Evolutionary conservation across 1,284 basidiomycete species (phyloP).

Genomic region (Leucoagaricus sp.): DNA sequence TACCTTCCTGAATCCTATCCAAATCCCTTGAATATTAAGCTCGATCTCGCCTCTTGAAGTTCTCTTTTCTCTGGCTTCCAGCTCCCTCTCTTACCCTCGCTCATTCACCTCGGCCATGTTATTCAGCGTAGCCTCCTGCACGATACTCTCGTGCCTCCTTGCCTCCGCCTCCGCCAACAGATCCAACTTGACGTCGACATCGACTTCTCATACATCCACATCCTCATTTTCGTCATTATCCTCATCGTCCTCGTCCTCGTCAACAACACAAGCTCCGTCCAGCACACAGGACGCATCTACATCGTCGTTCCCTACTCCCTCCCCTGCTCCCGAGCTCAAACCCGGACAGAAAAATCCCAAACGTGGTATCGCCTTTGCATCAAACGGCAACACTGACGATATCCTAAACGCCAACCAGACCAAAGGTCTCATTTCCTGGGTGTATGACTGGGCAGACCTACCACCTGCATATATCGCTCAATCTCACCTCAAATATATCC

Average conservation of each 20-base stretch:
- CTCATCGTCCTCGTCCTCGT: background rate
- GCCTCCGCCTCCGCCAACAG: conserved; percentile 14
- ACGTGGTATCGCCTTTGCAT: conserved; percentile 46
- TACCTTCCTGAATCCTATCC: conserved; percentile 3
- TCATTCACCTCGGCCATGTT: conserved; percentile 17
- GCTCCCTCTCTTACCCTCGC: conserved; percentile 4
- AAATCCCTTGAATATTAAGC: conserved; percentile 16
- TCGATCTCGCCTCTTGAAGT: conserved; percentile 11
- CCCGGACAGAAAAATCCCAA: conserved; percentile 35
- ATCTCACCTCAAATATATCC: conserved; percentile 45
- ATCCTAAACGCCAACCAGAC: conserved; percentile 45
- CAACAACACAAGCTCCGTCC: background rate
- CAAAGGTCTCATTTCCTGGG: conserved; percentile 44
- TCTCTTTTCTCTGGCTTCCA: conserved; percentile 10
- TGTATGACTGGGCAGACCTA: conserved; percentile 47
- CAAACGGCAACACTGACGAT: conserved; percentile 38
- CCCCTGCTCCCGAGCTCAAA: background rate
- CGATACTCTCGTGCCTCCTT: conserved; percentile 2
- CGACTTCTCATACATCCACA: too few relatives aligned
- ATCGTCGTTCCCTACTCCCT: conserved; percentile 2
- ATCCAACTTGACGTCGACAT: conserved; percentile 1
- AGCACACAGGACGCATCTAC: background rate
- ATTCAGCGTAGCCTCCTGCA: conserved; percentile 9
- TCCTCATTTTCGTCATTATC: background rate
- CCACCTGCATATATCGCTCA: conserved; percentile 41